phyloP scores from a whole-genome alignment of 2,329 filamentous ascomycete species.

The Xylaria sp. region DNA sequence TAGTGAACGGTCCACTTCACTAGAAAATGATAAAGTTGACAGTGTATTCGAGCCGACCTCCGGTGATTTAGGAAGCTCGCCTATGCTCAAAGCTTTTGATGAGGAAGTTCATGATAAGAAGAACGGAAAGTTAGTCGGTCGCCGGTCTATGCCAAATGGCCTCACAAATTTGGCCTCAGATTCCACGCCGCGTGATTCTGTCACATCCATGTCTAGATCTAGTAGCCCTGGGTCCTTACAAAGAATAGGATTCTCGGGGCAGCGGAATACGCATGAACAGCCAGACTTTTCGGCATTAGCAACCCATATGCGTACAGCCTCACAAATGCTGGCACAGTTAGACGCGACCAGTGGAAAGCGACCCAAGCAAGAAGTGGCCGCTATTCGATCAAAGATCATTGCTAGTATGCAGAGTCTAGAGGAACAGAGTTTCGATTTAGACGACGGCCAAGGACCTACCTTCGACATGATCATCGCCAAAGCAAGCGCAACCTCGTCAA shows the following conservation, averaged over 20 bases:
- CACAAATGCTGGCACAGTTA: slow-evolving; percentile 86
- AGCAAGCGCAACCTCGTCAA: slow-evolving; percentile 62
- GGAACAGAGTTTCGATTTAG: slow-evolving; percentile 83
- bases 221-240: slow-evolving; percentile 71
- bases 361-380: slow-evolving; percentile 82
- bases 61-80: slow-evolving; percentile 80
- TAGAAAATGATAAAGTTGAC: slow-evolving; percentile 60
- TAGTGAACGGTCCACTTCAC: slow-evolving; percentile 56
- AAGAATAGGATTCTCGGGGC: slow-evolving; percentile 69
- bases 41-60: slow-evolving; percentile 87
- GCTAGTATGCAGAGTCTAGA: slow-evolving; percentile 90
- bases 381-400: slow-evolving; percentile 87
- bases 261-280: slow-evolving; percentile 70
- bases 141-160: slow-evolving; percentile 45
- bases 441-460: slow-evolving; percentile 77
- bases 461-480: slow-evolving; percentile 87
- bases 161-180: slow-evolving; percentile 59
- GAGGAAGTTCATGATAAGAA: slow-evolving; percentile 55
- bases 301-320: slow-evolving; percentile 87
- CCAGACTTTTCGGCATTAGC: slow-evolving; percentile 85
- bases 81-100: slow-evolving; percentile 69
- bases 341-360: slow-evolving; percentile 84
- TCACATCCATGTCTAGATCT: slow-evolving; percentile 73
- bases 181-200: slow-evolving; percentile 75
- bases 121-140: slow-evolving; percentile 44